phyloP scores from a whole-genome alignment of 2,329 filamentous ascomycete genomes.

The Arthroderma sp. region DNA sequence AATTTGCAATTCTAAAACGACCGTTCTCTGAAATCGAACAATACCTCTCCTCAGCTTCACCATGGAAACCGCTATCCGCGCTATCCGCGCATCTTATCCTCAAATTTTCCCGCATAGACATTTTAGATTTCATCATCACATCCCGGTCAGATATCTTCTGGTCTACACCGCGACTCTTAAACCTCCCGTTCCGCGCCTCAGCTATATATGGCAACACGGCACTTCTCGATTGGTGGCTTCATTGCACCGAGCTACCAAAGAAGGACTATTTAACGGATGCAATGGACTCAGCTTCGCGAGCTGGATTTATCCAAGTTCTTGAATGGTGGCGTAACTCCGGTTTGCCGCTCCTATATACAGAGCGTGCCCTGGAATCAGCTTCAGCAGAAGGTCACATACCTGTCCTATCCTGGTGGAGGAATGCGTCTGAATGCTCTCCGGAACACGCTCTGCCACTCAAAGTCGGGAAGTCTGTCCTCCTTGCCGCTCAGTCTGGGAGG shows the following conservation, averaged over 20 bases:
- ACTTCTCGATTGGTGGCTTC: constrained; percentile 84
- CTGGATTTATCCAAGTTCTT: constrained; percentile 71
- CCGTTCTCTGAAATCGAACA: constrained; percentile 59
- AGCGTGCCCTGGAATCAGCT: constrained; percentile 76
- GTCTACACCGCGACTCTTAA: constrained; percentile 68
- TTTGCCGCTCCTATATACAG: constrained; percentile 70
- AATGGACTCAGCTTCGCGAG: constrained; percentile 73
- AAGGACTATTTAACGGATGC: constrained; percentile 80
- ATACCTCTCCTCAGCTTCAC: constrained; percentile 56
- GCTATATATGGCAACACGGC: constrained; percentile 72
- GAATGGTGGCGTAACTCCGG: constrained; percentile 86
- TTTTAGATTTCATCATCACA: constrained; percentile 60
- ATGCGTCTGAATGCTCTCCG: constrained; percentile 50
- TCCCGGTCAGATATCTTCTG: constrained; percentile 65
- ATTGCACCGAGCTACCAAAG: constrained; percentile 66
- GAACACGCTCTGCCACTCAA: constrained; percentile 49
- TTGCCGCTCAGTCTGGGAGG: constrained; percentile 72
- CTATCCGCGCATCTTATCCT: constrained; percentile 80
- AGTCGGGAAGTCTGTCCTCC: constrained; percentile 71
- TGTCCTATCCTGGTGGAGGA: constrained; percentile 89
- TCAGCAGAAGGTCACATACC: constrained; percentile 71
- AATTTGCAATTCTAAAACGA: constrained; percentile 70
- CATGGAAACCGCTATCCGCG: constrained; percentile 62
- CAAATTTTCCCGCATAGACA: constrained; percentile 71
- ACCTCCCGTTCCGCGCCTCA: constrained; percentile 78